Evolutionary conservation across 495 filamentous ascomycete genomes (phyloP).

Genomic region (Talaromyces liani): DNA sequence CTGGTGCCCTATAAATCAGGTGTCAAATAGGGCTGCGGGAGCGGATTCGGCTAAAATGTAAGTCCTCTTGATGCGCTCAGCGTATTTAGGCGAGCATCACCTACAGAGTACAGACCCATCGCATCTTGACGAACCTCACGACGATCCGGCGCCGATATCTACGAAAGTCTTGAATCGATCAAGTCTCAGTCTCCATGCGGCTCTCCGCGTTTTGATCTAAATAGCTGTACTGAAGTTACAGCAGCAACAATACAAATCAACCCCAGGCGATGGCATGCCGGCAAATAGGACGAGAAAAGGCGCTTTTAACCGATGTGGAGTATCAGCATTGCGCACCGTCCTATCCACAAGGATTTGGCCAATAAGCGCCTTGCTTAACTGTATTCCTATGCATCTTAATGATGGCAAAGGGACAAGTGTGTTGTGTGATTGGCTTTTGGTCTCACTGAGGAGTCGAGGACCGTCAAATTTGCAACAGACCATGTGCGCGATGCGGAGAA

Average conservation of each 20-base stretch:
- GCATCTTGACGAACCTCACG: neutral
- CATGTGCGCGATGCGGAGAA: neutral
- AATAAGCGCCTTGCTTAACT: neutral
- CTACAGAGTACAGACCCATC: neutral
- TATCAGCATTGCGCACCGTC: neutral
- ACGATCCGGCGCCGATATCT: neutral
- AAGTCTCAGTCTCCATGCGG: neutral
- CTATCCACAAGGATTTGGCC: neutral
- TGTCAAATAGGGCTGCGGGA: neutral
- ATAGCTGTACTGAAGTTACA: neutral
- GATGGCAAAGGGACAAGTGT: neutral
- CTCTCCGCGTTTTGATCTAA: neutral
- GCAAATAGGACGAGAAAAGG: neutral
- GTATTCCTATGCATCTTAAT: neutral
- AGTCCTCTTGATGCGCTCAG: neutral
- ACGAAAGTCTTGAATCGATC: neutral
- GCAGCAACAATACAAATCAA: neutral
- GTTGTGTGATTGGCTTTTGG: neutral
- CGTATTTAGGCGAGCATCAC: neutral
- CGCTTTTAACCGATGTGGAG: neutral
- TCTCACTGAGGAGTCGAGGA: neutral
- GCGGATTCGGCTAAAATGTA: neutral
- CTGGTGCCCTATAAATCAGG: neutral
- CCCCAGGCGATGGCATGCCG: neutral
- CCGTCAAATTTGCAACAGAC: neutral